Conservation (phyloP, 208 protist genomes). For the Trypanosomatidae sp. region DNA sequence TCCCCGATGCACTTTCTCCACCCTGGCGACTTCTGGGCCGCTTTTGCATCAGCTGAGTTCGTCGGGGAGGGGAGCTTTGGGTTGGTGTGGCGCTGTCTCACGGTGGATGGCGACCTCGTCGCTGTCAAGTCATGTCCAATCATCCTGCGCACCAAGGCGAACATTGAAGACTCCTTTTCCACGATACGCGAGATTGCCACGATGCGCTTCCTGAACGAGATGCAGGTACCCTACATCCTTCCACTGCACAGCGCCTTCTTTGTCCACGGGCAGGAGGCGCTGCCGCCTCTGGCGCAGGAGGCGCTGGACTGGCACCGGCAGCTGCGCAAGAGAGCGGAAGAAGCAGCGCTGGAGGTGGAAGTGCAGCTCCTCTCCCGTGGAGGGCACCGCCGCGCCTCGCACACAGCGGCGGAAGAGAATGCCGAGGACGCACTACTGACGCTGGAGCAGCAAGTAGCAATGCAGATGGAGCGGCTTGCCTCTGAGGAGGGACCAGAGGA, state of each 20-base stretch:
- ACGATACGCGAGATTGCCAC: slow-evolving; percentile 81
- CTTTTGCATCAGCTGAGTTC: slow-evolving; percentile 64
- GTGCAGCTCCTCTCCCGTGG: slow-evolving; percentile 21
- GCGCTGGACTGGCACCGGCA: slow-evolving; percentile 38
- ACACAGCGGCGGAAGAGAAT: background rate
- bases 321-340: slow-evolving; percentile 33
- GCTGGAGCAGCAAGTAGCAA: slow-evolving; percentile 25
- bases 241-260: slow-evolving; percentile 84
- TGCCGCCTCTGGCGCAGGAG: slow-evolving; percentile 59
- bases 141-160: slow-evolving; percentile 46
- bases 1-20: slow-evolving; percentile 60
- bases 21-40: slow-evolving; percentile 70
- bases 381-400: background rate
- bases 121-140: slow-evolving; percentile 87
- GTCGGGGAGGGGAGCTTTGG: slow-evolving; percentile 90
- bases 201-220: slow-evolving; percentile 79
- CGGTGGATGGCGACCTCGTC: slow-evolving; percentile 76
- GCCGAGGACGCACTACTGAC: slow-evolving; percentile 6
- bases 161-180: slow-evolving; percentile 77
- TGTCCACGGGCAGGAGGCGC: slow-evolving; percentile 45
- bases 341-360: slow-evolving; percentile 31
- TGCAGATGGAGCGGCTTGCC: slow-evolving; percentile 22
- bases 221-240: slow-evolving; percentile 82
- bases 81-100: slow-evolving; percentile 75
- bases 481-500: slow-evolving; percentile 26